phyloP scores from a whole-genome alignment of 2,329 filamentous ascomycete species.

The Hirsutella rhossiliensis region DNA sequence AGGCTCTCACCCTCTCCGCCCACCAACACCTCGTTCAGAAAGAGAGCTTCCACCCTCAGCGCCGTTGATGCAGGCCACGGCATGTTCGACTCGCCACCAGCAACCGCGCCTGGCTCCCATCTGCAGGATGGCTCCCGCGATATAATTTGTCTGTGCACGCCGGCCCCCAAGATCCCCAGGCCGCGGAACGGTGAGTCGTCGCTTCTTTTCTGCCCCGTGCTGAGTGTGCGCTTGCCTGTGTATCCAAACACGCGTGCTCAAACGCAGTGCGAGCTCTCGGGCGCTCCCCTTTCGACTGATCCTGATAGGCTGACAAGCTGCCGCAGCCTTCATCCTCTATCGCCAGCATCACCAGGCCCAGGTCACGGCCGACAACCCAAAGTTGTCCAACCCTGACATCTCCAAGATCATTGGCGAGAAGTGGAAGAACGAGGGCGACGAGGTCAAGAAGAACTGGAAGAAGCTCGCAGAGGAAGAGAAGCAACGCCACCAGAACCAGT shows the following conservation, averaged over 20 bases:
- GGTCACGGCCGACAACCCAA: constrained; percentile 74
- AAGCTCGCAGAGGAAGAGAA: constrained; percentile 88
- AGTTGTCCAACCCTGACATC: constrained; percentile 86
- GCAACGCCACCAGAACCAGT: constrained; percentile 73
- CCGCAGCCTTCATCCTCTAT: constrained; percentile 88
- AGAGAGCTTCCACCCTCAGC: constrained; percentile 34
- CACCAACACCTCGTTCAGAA: constrained; percentile 15
- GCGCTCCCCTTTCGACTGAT: background rate
- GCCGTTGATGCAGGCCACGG: constrained; percentile 29
- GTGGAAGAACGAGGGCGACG: constrained; percentile 68
- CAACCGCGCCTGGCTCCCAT: constrained; percentile 15
- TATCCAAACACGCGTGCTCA: background rate
- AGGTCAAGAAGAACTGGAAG: constrained; percentile 79
- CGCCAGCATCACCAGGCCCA: constrained; percentile 81
- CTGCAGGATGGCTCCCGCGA: constrained; percentile 23
- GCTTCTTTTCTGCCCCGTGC: background rate
- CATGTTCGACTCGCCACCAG: constrained; percentile 16
- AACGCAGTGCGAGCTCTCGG: background rate
- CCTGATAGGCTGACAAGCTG: constrained; percentile 10
- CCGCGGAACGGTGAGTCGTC: constrained; percentile 43
- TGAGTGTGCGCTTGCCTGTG: background rate
- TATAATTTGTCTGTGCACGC: constrained; percentile 43
- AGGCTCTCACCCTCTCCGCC: constrained; percentile 3
- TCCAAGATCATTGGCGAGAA: constrained; percentile 93
- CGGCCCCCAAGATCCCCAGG: constrained; percentile 43